Evolutionary conservation across 1,284 basidiomycete species (phyloP), one percentile per base, ranked within the genome.

Genomic region (Veloboletus limbatus): DNA sequence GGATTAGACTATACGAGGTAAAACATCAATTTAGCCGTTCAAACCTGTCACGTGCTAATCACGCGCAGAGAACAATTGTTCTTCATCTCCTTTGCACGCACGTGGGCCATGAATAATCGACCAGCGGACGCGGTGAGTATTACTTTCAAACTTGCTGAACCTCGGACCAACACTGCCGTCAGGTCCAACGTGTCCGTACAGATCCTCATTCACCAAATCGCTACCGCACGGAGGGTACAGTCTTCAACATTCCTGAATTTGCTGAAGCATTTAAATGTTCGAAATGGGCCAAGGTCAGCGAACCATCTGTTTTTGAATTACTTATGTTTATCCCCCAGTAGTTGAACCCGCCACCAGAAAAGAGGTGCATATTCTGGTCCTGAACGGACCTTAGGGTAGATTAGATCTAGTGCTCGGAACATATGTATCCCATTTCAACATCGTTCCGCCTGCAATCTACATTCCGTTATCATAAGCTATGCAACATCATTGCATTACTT

Each of bases 171-270:
- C 27, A 40, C 54, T 50, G 51, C 13, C 9, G 7, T 4, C 65
- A 89, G 75, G 78, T 94, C 21, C 81, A 83, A 52, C 81, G 87
- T 22, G 81, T 96, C 34, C 80, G 89, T 41, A 85, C 88, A 4
- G 92, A 97, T 60, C 91, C 92, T 18, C 94, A 96, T 63, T 91
- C 90, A 16, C 92, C 92, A 0, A 79, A 73, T 52, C 74, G 78
- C 33, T 93, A 79, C 71, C 81, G 92, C 39, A 85, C 88, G 3
- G 83, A 89, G 35, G 92, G 92, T 4, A 92, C 91, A 1, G 72
- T 94, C 18, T 82, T 70, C 48, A 90, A 91, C 56, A 81, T 88
- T 28, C 85, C 85, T 1, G 86, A 88, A 62, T 91, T 91, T 54
- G 87, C 87, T 0, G 64, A 78, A 52, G 88, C 85, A 25, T 91